phyloP scores from a whole-genome alignment of 169 alveolate species.

The Cryptosporidium tyzzeri region DNA sequence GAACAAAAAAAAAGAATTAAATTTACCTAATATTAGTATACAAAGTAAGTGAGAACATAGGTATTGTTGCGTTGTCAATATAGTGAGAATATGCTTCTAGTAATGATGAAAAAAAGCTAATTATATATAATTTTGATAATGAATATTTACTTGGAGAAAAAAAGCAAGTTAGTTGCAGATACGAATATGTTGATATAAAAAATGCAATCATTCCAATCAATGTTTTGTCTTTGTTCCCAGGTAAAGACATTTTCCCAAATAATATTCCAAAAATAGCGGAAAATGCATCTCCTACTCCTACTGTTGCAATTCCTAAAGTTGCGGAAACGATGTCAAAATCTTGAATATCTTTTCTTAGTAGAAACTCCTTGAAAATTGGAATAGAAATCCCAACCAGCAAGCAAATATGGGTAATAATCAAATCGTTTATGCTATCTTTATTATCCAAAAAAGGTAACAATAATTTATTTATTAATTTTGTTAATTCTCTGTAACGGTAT shows the following conservation, averaged over 20 bases:
- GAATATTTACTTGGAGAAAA: constrained; percentile 10
- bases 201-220: constrained; percentile 48
- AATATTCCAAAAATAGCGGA: constrained; percentile 55
- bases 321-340: constrained; percentile 62
- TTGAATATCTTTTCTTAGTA: neutral
- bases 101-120: constrained; percentile 41
- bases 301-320: constrained; percentile 52
- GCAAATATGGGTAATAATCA: constrained; percentile 49
- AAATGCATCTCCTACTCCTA: constrained; percentile 70
- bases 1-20: neutral
- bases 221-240: constrained; percentile 56
- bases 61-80: constrained; percentile 63
- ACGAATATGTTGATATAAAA: constrained; percentile 13
- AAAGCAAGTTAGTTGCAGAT: constrained; percentile 13
- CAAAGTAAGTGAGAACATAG: constrained; percentile 50
- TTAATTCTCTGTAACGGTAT: constrained; percentile 1
- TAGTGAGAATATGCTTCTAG: constrained; percentile 65
- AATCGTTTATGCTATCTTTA: constrained; percentile 46
- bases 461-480: constrained; percentile 8
- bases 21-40: constrained; percentile 46
- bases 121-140: neutral
- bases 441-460: constrained; percentile 51
- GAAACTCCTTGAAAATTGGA: constrained; percentile 48
- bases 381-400: constrained; percentile 59
- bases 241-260: constrained; percentile 26